Percentiles rank a stretch among this genome's conserved stretches.
These are phyloP conservation scores for Eucalyptus tenuipes DNA, from an alignment of 345 rosid genomes.

Conservation along the genomic window DNA sequence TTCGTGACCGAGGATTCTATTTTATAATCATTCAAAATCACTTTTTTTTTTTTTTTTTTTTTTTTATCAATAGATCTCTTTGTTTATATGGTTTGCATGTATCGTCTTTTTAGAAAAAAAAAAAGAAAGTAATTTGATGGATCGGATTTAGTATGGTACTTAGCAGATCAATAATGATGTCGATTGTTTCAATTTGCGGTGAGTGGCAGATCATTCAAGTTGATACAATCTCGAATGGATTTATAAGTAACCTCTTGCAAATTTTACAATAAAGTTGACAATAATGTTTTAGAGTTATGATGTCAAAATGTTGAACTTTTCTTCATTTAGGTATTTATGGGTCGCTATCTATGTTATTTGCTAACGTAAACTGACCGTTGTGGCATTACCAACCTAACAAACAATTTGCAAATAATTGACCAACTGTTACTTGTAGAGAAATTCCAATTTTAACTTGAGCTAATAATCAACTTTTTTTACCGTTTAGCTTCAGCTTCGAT, in stretches of 20 bases:
- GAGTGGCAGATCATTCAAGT: not conserved
- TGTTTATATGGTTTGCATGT: not conserved
- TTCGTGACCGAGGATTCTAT: not conserved
- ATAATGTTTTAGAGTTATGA: not conserved
- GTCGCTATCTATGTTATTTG: not conserved
- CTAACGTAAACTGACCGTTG: not conserved
- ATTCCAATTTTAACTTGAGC: not conserved
- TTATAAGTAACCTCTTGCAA: not conserved
- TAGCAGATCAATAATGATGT: not conserved
- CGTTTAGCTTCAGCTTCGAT: not conserved
- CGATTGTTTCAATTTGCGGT: not conserved
- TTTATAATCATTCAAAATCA: not conserved
- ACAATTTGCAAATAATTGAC: not conserved
- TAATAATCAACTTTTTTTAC: no score
- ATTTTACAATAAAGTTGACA: not conserved
- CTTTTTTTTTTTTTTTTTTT: not conserved
- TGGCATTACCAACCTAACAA: not conserved
- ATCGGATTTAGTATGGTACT: not conserved
- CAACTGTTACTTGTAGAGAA: not conserved
- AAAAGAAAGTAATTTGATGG: not conserved
- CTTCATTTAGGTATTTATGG: not conserved
- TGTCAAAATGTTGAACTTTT: not conserved
- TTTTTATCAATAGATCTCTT: not conserved
- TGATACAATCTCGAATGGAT: not conserved
- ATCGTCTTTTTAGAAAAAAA: not conserved